Conservation (phyloP, 345 rosid species). For the Eucalyptus erythrocorys region DNA sequence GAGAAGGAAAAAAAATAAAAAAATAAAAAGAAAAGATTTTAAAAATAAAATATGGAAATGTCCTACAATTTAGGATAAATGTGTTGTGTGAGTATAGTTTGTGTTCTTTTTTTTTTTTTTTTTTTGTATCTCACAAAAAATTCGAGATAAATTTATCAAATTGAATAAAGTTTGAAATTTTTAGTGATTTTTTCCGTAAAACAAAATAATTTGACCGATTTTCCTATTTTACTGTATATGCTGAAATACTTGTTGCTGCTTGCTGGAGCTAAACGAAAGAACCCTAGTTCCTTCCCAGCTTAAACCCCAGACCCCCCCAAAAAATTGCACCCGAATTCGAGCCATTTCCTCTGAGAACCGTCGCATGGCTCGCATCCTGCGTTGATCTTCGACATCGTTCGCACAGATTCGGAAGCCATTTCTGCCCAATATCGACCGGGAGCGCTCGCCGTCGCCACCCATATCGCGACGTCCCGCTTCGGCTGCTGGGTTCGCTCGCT, state of each 20-base stretch:
- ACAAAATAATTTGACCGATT: neutral
- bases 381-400: neutral
- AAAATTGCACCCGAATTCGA: neutral
- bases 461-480: neutral
- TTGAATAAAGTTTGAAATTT: no score
- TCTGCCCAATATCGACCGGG: neutral
- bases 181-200: no score
- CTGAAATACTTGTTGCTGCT: neutral
- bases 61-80: no score
- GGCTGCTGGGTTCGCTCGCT: neutral
- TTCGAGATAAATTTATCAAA: accelerated
- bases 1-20: no score
- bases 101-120: no score
- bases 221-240: neutral
- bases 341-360: neutral
- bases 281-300: neutral
- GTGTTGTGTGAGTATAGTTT: accelerated
- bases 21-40: accelerated
- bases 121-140: accelerated
- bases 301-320: neutral
- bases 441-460: neutral
- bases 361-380: neutral
- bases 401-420: neutral
- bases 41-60: accelerated
- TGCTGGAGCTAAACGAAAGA: neutral